phyloP scores from a whole-genome alignment of 2,329 filamentous ascomycete species.

The Fusarium sp. region DNA sequence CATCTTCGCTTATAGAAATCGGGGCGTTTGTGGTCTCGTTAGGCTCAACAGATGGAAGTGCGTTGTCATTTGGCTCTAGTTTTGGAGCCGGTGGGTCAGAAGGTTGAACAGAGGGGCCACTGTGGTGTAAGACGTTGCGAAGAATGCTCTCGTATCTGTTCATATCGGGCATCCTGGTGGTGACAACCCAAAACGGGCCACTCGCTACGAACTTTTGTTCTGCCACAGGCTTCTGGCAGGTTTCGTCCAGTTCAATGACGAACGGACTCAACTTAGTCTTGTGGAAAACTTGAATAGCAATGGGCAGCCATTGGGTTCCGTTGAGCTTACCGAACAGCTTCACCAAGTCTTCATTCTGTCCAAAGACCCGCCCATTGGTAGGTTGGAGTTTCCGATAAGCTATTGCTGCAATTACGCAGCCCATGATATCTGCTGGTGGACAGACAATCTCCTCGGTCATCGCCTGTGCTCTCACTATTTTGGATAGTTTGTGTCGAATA shows the following conservation, averaged over 20 bases:
- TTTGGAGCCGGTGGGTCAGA: rapidly evolving
- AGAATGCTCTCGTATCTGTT: rapidly evolving
- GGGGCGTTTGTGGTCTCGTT: rapidly evolving
- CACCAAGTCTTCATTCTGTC: rapidly evolving
- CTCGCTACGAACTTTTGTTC: too few species aligned
- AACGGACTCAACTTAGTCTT: too few species aligned
- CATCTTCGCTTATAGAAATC: rapidly evolving
- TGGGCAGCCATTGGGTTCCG: background rate
- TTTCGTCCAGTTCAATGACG: background rate
- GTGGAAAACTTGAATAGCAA: background rate
- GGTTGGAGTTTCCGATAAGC: rapidly evolving
- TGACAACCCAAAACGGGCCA: background rate
- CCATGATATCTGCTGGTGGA: background rate
- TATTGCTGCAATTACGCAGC: rapidly evolving
- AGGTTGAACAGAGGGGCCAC: rapidly evolving
- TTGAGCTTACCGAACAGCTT: background rate
- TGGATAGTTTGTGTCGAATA: rapidly evolving
- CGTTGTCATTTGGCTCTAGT: rapidly evolving
- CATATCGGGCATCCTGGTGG: rapidly evolving
- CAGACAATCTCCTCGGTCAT: rapidly evolving
- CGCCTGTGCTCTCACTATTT: rapidly evolving
- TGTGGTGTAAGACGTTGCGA: rapidly evolving
- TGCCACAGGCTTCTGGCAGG: rapidly evolving
- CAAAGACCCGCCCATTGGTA: rapidly evolving
- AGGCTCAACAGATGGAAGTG: background rate